Percentiles rank a stretch among this genome's conserved stretches.
phyloP scores from a whole-genome alignment of 805 yeast genomes.

The Sugiyamaella boreocaroliniensis region DNA sequence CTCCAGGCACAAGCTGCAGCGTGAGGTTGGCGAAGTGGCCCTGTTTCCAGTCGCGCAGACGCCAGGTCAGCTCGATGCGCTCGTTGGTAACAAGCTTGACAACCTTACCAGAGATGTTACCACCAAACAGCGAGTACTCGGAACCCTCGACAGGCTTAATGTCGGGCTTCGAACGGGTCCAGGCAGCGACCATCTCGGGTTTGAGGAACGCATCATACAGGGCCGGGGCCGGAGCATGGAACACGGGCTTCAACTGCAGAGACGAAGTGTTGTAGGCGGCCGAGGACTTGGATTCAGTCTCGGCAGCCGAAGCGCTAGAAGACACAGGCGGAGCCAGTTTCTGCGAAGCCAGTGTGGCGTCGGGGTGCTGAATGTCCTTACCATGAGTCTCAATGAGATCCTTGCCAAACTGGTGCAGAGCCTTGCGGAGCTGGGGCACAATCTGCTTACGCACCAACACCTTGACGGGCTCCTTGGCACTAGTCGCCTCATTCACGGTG shows the following conservation, averaged over 20 bases:
- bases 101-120: slow-evolving; percentile 72
- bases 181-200: slow-evolving; percentile 73
- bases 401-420: slow-evolving; percentile 60
- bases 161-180: slow-evolving; percentile 73
- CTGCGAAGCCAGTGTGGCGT: slow-evolving; percentile 25
- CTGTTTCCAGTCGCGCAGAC: slow-evolving; percentile 81
- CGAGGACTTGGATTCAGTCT: slow-evolving; percentile 12
- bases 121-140: slow-evolving; percentile 69
- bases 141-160: slow-evolving; percentile 55
- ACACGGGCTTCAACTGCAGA: slow-evolving; percentile 66
- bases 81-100: slow-evolving; percentile 51
- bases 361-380: slow-evolving; percentile 79
- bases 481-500: slow-evolving; percentile 49
- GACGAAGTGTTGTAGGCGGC: slow-evolving; percentile 75
- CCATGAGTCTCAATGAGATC: slow-evolving; percentile 73
- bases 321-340: background rate
- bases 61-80: slow-evolving; percentile 71
- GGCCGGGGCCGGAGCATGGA: slow-evolving; percentile 84
- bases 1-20: slow-evolving; percentile 65
- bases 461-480: slow-evolving; percentile 41
- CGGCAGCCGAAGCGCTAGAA: background rate
- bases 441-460: slow-evolving; percentile 47
- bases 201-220: slow-evolving; percentile 71
- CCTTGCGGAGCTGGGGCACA: slow-evolving; percentile 61
- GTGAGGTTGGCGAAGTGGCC: slow-evolving; percentile 70